Conservation (phyloP, 805 yeast species). For the Starmerella geochares region DNA sequence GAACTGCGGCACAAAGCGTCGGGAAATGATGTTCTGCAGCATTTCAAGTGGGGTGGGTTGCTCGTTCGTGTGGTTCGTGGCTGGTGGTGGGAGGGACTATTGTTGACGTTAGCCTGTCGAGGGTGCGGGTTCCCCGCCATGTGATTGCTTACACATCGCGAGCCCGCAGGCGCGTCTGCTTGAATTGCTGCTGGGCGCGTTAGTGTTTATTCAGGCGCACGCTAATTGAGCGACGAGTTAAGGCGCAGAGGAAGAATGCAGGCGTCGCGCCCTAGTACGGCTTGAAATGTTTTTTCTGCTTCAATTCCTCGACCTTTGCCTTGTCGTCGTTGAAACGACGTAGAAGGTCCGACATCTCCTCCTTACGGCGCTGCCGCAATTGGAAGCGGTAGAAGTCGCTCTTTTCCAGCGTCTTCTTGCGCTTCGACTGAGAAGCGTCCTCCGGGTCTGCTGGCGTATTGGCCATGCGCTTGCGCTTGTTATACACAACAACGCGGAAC, state of each 20-base stretch:
- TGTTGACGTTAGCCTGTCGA: background rate
- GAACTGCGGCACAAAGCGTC: background rate
- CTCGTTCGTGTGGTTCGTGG: background rate
- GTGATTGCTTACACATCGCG: background rate
- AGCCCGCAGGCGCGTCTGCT: too few species aligned
- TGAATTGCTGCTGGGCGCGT: too few species aligned
- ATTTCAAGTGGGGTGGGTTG: background rate
- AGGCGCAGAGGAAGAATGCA: background rate
- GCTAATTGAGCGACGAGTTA: too few species aligned
- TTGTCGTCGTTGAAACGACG: conserved; percentile 83
- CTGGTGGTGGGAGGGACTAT: background rate
- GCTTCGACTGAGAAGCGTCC: conserved; percentile 29
- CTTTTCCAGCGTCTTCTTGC: conserved; percentile 64
- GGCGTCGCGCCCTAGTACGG: conserved; percentile 47
- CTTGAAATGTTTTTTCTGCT: conserved; percentile 68
- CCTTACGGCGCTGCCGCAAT: conserved; percentile 84
- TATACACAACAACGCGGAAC: conserved; percentile 79
- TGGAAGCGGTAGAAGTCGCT: conserved; percentile 93
- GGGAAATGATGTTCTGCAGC: conserved; percentile 1
- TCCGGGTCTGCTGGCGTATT: conserved; percentile 37
- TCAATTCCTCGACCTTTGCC: conserved; percentile 67
- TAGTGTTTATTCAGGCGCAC: too few species aligned
- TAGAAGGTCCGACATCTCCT: conserved; percentile 79
- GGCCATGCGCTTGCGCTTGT: conserved; percentile 70
- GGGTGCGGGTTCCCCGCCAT: background rate